phyloP scores from a whole-genome alignment of 179 eudicot genomes.

The Gypsophila paniculata region DNA sequence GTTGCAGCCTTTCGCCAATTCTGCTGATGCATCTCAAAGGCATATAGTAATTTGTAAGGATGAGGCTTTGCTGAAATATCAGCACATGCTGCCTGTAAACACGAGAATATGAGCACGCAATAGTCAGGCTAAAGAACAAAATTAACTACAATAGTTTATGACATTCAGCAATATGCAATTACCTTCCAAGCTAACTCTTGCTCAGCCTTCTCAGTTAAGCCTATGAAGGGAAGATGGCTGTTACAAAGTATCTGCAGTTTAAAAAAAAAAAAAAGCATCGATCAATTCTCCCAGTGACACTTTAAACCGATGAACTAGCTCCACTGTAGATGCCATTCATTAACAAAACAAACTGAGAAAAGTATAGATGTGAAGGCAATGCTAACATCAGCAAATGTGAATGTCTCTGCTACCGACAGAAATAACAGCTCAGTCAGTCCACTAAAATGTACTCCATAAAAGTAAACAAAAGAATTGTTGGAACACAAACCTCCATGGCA shows the following conservation, averaged over 20 bases:
- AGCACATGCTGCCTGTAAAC: constrained; percentile 74
- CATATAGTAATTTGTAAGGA: constrained; percentile 77
- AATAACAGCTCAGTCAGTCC: not conserved
- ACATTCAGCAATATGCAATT: constrained; percentile 19
- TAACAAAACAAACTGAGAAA: constrained; percentile 1
- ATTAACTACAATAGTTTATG: constrained; percentile 5
- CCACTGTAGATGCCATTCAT: not conserved
- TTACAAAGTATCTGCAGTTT: constrained; percentile 72
- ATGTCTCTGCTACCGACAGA: constrained; percentile 1
- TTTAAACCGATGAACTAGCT: not conserved
- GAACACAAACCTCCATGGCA: constrained; percentile 60
- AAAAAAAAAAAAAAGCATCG: not conserved
- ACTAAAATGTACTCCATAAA: not conserved
- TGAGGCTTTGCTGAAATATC: constrained; percentile 69
- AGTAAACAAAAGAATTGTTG: constrained; percentile 13
- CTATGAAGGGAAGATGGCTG: constrained; percentile 80
- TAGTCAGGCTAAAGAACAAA: not conserved
- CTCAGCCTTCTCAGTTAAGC: constrained; percentile 80
- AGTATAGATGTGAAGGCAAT: not conserved
- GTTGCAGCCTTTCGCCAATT: constrained; percentile 95
- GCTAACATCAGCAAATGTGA: not conserved
- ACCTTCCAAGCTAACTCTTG: constrained; percentile 96
- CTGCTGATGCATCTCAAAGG: constrained; percentile 91
- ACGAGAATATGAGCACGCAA: constrained; percentile 5
- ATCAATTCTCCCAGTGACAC: constrained; percentile 4